These are phyloP conservation scores for Kewa caespitosa DNA, from an alignment of 179 eudicot genomes.

Conservation along the genomic window DNA sequence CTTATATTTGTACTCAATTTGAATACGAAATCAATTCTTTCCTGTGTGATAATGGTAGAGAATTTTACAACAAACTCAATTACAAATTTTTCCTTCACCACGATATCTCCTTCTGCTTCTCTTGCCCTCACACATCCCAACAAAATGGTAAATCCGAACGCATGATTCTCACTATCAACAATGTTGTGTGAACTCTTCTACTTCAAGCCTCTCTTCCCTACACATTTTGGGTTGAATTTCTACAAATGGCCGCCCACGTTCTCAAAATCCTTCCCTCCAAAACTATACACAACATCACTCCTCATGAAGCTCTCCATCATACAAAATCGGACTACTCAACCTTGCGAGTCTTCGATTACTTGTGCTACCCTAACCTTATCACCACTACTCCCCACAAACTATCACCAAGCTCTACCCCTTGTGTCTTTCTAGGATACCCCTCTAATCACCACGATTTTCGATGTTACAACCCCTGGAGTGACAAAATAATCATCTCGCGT, in stretches of 20 bases:
- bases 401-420: neutral
- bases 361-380: neutral
- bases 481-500: neutral
- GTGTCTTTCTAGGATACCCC: neutral
- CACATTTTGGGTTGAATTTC: neutral
- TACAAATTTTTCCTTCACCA: no score
- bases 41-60: no score
- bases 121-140: neutral
- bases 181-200: neutral
- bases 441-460: neutral
- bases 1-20: no score
- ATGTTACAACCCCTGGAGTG: neutral
- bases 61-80: no score
- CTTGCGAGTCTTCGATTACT: neutral
- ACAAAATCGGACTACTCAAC: no score
- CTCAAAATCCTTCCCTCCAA: neutral
- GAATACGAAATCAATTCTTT: no score
- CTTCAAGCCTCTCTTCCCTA: conserved; percentile 4
- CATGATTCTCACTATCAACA: neutral
- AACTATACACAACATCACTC: neutral
- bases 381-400: neutral
- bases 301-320: no score
- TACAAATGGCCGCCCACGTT: neutral
- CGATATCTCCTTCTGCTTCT: no score
- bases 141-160: neutral